Evolutionary conservation across 2,329 filamentous ascomycete species (phyloP), one percentile per base, ranked within the genome.

Genomic region (Davidsoniella eucalypti): DNA sequence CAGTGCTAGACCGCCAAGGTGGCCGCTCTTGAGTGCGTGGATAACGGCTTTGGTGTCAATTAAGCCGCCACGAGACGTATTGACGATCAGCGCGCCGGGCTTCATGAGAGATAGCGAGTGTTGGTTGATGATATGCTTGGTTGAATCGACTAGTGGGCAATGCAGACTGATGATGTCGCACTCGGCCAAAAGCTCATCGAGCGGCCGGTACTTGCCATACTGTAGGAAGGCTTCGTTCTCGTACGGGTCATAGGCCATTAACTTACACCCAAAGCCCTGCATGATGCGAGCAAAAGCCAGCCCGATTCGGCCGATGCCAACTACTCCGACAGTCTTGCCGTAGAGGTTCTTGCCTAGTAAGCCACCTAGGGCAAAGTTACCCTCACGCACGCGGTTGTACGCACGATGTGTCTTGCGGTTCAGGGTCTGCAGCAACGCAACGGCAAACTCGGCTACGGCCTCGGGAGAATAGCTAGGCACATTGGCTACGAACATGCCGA

Each of bases 391-490:
- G 23, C 80, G 75, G 60, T 78, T 80, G 63, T 80, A 82, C 2
- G 79, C 76, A 18, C 76, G 73, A 60, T 83, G 80, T 12, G 76
- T 82, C 59, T 78, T 75, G 41, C 80, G 75, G 60, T 82, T 80
- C 41, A 83, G 67, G 1, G 78, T 80, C 65, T 81, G 77, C 49
- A 82, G 67, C 53, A 83, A 67, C 1, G 78, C 76, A n/a, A 83
- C 71, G 39, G 77, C 72, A 58, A 82, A 83, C 66, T 84, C 80
- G 55, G 79, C 79, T 2, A 84, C 80, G 2, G 79, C 76, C 61
- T 83, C 76, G 52, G 80, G 80, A 6, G 77, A 79, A 64, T 84
- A 84, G 2, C 76, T 72, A 1, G 80, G 79, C 33, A 84, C 79
- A 53, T 79, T 77, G 56, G 77, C 76, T 42, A 82, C 77, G 57